These are phyloP conservation scores for Fusarium compactum DNA, from an alignment of 2,329 filamentous ascomycete genomes.

Conservation along the genomic window DNA sequence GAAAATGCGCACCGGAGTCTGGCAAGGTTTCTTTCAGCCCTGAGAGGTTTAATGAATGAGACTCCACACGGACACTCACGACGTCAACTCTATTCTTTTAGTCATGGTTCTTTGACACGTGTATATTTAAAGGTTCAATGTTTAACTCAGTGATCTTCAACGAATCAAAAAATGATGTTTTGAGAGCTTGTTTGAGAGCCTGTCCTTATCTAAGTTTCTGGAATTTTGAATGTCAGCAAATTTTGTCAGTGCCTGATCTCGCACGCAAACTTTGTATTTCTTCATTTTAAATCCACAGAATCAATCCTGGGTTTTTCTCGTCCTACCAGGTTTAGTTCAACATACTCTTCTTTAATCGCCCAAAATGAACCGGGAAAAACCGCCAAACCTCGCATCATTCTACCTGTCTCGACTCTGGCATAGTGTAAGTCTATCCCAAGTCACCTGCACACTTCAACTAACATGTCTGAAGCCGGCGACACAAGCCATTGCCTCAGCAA, in stretches of 20 bases:
- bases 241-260: not conserved
- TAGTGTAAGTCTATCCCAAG: rapidly evolving
- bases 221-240: rapidly evolving
- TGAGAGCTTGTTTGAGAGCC: too few relatives aligned
- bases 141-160: too few relatives aligned
- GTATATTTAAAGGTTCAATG: too few relatives aligned
- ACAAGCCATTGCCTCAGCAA: not conserved
- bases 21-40: rapidly evolving
- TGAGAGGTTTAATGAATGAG: too few relatives aligned
- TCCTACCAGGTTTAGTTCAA: not conserved
- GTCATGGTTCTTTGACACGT: too few relatives aligned
- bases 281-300: not conserved
- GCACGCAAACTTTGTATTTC: not conserved
- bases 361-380: rapidly evolving
- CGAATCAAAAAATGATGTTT: too few relatives aligned
- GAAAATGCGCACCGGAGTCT: too few relatives aligned
- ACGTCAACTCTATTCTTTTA: too few relatives aligned
- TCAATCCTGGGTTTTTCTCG: rapidly evolving
- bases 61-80: too few relatives aligned
- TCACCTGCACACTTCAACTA: rapidly evolving
- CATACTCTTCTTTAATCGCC: not conserved
- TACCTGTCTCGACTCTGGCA: not conserved
- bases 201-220: not conserved
- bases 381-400: not conserved
- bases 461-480: not conserved